These are phyloP conservation scores for Lecanicillium sp. DNA, from an alignment of 2,329 filamentous ascomycete species.

Conservation along the genomic window DNA sequence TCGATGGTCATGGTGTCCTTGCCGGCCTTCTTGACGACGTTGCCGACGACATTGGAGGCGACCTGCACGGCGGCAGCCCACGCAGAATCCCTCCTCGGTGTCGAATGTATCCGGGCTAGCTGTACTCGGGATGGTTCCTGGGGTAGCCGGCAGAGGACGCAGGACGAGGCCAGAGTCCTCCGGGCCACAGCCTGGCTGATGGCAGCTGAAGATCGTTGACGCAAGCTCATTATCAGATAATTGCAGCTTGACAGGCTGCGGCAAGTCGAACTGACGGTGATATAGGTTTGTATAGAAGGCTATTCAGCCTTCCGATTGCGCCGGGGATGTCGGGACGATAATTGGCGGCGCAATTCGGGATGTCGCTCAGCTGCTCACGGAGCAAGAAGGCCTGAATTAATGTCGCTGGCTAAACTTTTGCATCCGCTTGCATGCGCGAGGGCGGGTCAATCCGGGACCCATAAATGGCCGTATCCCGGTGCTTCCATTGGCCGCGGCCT, in stretches of 20 bases:
- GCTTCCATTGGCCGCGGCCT: conserved; percentile 1
- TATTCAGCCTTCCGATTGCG: not conserved
- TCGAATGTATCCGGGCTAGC: conserved; percentile 36
- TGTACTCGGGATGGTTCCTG: conserved; percentile 29
- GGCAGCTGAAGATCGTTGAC: conserved; percentile 45
- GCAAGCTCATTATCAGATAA: conserved; percentile 44
- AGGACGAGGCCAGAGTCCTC: conserved; percentile 24
- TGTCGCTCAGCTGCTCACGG: not conserved
- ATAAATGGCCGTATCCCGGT: not conserved
- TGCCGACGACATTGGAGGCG: conserved; percentile 64
- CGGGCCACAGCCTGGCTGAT: conserved; percentile 35
- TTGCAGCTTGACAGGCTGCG: conserved; percentile 2
- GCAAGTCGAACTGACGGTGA: not conserved
- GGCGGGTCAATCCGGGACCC: conserved; percentile 14
- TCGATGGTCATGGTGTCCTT: conserved; percentile 71
- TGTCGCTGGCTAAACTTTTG: conserved; percentile 14
- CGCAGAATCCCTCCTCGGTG: conserved; percentile 49
- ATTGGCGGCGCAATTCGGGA: conserved; percentile 8
- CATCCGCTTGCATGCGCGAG: conserved; percentile 12
- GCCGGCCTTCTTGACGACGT: conserved; percentile 56
- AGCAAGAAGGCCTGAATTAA: conserved; percentile 5
- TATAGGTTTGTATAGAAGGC: not conserved
- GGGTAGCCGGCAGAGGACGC: conserved; percentile 28
- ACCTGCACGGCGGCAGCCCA: conserved; percentile 70
- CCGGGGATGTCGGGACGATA: not conserved